phyloP scores from a whole-genome alignment of 202 grass and related monocot genomes.

The Brachypodium distachyon region DNA sequence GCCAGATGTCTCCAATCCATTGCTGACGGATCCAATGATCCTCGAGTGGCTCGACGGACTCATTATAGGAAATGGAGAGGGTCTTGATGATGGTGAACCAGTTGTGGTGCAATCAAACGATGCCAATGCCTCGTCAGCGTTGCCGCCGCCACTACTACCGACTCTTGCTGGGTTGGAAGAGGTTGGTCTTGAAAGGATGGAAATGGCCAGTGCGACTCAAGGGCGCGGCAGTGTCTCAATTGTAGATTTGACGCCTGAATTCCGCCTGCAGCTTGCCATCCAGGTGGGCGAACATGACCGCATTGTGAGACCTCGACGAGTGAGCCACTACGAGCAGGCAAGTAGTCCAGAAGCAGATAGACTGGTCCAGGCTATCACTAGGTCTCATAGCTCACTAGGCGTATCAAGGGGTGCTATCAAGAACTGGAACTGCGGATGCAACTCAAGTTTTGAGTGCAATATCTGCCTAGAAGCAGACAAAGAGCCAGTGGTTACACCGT shows the following conservation, averaged over 20 bases:
- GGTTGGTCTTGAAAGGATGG: background rate
- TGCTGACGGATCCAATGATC: constrained; percentile 24
- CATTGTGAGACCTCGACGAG: constrained; percentile 12
- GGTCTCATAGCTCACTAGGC: too few species aligned
- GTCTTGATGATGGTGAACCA: constrained; percentile 8
- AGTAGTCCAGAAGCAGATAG: too few species aligned
- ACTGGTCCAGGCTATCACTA: constrained; percentile 16
- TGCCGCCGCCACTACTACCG: too few species aligned
- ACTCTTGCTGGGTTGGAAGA: background rate
- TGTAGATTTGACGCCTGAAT: constrained; percentile 37
- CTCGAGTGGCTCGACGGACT: constrained; percentile 17
- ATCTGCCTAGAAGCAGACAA: constrained; percentile 75
- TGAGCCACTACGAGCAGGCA: background rate
- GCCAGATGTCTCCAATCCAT: constrained; percentile 15
- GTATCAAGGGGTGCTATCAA: constrained; percentile 24
- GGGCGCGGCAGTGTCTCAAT: background rate
- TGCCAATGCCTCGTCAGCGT: background rate
- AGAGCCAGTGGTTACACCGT: constrained; percentile 75
- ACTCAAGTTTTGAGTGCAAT: constrained; percentile 70
- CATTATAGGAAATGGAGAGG: constrained; percentile 10
- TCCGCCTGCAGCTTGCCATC: constrained; percentile 68
- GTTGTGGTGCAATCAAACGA: background rate
- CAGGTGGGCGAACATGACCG: constrained; percentile 46
- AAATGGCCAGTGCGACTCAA: constrained; percentile 13
- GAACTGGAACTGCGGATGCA: constrained; percentile 30